These are phyloP conservation scores for Psilocybe azurescens DNA, from an alignment of 768 basidiomycete genomes.

Conservation along the genomic window DNA sequence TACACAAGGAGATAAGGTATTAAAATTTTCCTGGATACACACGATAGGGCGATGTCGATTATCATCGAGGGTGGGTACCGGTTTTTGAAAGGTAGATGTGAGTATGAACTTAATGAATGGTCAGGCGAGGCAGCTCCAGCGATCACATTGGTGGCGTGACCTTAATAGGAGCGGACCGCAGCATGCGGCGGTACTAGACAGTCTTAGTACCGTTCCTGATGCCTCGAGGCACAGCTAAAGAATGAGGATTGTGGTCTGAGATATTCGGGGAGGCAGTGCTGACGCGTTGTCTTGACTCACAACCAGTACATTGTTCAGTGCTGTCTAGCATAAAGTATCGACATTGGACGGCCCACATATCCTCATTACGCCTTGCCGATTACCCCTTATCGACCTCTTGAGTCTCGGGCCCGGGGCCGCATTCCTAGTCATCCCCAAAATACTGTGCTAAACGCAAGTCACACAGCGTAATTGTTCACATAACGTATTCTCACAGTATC, in stretches of 20 bases:
- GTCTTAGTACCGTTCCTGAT: slow-evolving; percentile 11
- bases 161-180: slow-evolving; percentile 6
- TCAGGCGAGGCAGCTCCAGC: neutral
- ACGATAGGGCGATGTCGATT: neutral
- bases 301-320: neutral
- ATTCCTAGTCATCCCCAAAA: slow-evolving; percentile 7
- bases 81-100: neutral
- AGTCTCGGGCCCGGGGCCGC: slow-evolving; percentile 10
- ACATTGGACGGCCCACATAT: neutral
- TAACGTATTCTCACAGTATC: slow-evolving; percentile 16
- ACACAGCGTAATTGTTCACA: slow-evolving; percentile 14
- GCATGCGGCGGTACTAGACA: slow-evolving; percentile 1
- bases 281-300: slow-evolving; percentile 19
- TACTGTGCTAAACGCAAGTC: slow-evolving; percentile 6
- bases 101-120: neutral
- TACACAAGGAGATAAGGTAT: neutral
- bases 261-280: slow-evolving; percentile 11
- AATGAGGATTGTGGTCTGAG: neutral
- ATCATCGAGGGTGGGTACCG: neutral
- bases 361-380: neutral
- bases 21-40: neutral
- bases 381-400: slow-evolving; percentile 6
- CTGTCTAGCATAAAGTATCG: neutral
- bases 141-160: neutral
- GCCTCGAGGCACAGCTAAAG: slow-evolving; percentile 15